Evolutionary conservation across 768 basidiomycete species (phyloP), one percentile per base, ranked within the genome.

Genomic region (Trametes cingulata): DNA sequence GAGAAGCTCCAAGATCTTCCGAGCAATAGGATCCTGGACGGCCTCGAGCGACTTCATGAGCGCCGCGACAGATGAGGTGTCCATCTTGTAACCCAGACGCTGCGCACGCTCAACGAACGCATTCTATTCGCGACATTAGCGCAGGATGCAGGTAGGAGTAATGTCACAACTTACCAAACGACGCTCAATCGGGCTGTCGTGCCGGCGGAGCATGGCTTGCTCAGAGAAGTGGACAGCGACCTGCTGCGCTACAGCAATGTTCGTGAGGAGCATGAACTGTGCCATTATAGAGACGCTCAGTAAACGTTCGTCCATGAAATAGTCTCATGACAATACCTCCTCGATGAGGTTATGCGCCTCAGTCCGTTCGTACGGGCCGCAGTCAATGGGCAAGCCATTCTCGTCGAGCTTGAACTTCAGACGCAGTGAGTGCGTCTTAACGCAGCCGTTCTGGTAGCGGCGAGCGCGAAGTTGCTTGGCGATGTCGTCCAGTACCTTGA

Each of bases 141-240:
- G 39, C 17, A 53, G 39, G 13, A 48, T 20, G n/a, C n/a, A n/a
- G n/a, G n/a, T 14, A 4, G 19, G 7, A 24, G 20, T 35, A 41
- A 33, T 1, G 12, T 8, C 5, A 6, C 22, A 35, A 76, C 87
- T 60, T 71, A 91, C 92, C 62, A 99, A 77, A 45, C 97, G 89
- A 61, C 97, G 87, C 50, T 97, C 95, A 56, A 98, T 81, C 2
- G 97, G 97, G 25, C 79, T 83, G 71, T 98, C 97, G 68, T 98
- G 95, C 56, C 97, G 89, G 62, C 97, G 89, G 43, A 99, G 84
- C 14, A 99, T 80, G n/a, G 96, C 91, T 72, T 98, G 97, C 72
- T 99, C 97, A 25, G 97, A 95, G 24, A 98, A 84, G 67, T 94
- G 86, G 22, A 95, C 88, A 37, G 96, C 96, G 67, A 97, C 87